phyloP scores from a whole-genome alignment of 2,329 filamentous ascomycete species.

The Beauveria australis region DNA sequence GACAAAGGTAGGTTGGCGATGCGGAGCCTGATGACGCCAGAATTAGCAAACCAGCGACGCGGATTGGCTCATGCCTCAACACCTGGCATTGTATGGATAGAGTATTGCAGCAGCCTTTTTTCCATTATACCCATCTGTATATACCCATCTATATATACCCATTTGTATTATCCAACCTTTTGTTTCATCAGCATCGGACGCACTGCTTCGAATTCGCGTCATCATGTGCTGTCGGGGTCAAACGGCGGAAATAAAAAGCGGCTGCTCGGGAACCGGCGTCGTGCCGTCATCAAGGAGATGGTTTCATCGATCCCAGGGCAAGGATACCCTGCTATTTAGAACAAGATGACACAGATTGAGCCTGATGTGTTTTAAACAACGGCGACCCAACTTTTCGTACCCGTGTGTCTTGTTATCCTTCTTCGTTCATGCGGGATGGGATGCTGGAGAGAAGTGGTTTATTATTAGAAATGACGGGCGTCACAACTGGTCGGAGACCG shows the following conservation, averaged over 20 bases:
- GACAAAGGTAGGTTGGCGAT: background rate
- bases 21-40: constrained; percentile 1
- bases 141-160: too few relatives aligned
- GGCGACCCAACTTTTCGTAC: too few relatives aligned
- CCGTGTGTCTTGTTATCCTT: too few relatives aligned
- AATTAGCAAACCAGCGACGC: background rate
- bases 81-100: background rate
- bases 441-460: background rate
- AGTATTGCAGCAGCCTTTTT: background rate
- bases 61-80: background rate
- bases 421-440: background rate
- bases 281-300: too few relatives aligned
- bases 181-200: background rate
- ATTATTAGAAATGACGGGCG: background rate
- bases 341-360: too few relatives aligned
- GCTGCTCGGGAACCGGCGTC: too few relatives aligned
- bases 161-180: too few relatives aligned
- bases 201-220: background rate
- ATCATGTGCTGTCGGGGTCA: background rate
- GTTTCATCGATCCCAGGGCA: too few relatives aligned
- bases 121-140: background rate
- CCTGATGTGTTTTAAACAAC: too few relatives aligned
- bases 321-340: too few relatives aligned
- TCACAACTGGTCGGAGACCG: constrained; percentile 2
- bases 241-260: too few relatives aligned